phyloP scores from a whole-genome alignment of 345 rosid species.

The Carallia brachiata region DNA sequence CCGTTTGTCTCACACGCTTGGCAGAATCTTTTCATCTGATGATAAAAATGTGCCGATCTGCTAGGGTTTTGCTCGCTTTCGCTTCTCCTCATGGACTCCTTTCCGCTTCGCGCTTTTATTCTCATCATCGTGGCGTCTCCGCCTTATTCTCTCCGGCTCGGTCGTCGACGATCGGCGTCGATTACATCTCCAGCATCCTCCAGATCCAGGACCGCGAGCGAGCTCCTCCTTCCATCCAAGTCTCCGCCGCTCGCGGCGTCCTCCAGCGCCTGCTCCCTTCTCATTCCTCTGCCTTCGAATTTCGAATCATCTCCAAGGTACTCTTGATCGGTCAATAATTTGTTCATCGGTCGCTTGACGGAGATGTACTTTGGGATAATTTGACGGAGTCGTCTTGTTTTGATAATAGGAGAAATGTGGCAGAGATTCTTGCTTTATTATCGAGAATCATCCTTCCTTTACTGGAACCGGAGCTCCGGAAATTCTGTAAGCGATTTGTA shows the following conservation, averaged over 20 bases:
- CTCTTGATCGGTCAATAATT: neutral
- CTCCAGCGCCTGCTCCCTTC: conserved; percentile 61
- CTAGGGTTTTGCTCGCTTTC: conserved; percentile 11
- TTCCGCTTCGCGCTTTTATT: conserved; percentile 31
- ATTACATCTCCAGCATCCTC: conserved; percentile 53
- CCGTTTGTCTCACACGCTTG: too few relatives aligned
- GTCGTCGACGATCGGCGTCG: conserved; percentile 58
- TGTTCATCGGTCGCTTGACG: neutral
- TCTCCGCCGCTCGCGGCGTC: conserved; percentile 52
- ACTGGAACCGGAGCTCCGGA: conserved; percentile 33
- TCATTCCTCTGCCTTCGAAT: conserved; percentile 49
- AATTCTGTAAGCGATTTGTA: conserved; percentile 36
- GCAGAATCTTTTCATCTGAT: neutral
- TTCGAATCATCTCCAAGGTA: conserved; percentile 54
- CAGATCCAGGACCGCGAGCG: conserved; percentile 61
- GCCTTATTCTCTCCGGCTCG: conserved; percentile 19
- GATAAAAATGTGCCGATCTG: conserved; percentile 4
- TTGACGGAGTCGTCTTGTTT: neutral
- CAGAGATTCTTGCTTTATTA: conserved; percentile 47
- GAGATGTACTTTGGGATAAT: conserved; percentile 1
- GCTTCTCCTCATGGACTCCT: conserved; percentile 23
- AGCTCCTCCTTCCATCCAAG: conserved; percentile 55
- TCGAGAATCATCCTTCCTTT: conserved; percentile 37
- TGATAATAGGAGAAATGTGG: conserved; percentile 46
- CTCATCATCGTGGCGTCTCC: conserved; percentile 9